Base-by-base conservation (phyloP, 371 early-diverging fungal species). In the Circinella umbellata region DNA sequence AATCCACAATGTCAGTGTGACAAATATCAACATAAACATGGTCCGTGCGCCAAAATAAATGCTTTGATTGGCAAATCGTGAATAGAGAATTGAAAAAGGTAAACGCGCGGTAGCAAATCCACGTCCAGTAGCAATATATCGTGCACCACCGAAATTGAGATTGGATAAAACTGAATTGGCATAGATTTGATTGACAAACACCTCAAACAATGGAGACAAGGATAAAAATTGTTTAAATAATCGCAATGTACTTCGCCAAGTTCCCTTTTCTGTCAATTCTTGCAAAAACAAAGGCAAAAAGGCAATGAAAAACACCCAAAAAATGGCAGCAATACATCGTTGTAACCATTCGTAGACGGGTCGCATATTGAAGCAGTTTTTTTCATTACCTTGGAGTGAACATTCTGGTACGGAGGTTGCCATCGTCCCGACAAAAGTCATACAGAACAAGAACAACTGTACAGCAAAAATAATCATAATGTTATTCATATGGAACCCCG, bases 401-500 rank as follows among this genome's bases (percentile, higher is more conserved):
- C 82, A 84, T 14, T 66, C 70, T 17, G 88, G 80, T 27, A 94
- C 78, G 0, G 90, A 85, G 6, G 80, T 74, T 17, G 88, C 88
- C 88, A 96, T 86, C 6, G 94, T 84, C 47, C 90, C 92, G 38
- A 94, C 84, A 60, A 89, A 81, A 65, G 91, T 85, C 82, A 95
- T 89, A 60, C 92, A 91, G 71, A 95, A 83, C 79, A 95, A 78
- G 77, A 96, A 94, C 18, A 95, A 76, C 74, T 94, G 94, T 18
- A 95, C 85, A 3, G 97, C 88, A 72, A 93, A 85, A 82, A 95
- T 92, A 69, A 94, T 94, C 81, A 95, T 89, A 55, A 96, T 90
- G 78, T 96, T 95, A 86, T 95, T 96, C 78, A 95, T 85, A 73
- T 95, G 95, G 82, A 95, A 96, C 11, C 95, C 96, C 18, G 95